Evolutionary conservation across 805 yeast species (phyloP), one percentile per base, ranked within the genome.

Genomic region (Candida pseudofarinosa): DNA sequence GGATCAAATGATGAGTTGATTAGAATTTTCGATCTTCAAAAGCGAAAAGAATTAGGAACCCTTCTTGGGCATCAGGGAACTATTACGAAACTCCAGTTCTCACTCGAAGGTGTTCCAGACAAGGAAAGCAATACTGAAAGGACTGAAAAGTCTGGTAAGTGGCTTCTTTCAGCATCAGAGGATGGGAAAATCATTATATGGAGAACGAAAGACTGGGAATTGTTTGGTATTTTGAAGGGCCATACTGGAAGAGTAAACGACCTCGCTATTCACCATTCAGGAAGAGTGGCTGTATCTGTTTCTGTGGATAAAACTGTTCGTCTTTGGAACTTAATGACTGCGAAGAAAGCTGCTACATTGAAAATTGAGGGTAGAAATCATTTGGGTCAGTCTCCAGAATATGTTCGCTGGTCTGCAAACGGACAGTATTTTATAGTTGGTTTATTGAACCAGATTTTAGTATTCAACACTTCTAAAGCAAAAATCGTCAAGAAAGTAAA

Each of bases 191-290:
- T 93, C 37, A 79, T 88, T 40, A 77, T 93, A 34, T 93, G 99
- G 99, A 75, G 98, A 62, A 85, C 93, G 3, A 88, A 87, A 61
- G 99, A 93, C 65, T 93, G 99, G 99, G 98, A 93, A 59, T 75
- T 81, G 35, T 82, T 88, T 60, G 95, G 93, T 3, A 80, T 83
- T 12, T 70, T 93, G 62, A 89, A 89, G 61, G 98, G 97, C 10
- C 98, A 91, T 64, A 76, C 75, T 35, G 91, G 80, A n/a, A 73
- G 85, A 41, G 77, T 93, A 35, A 85, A 84, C 51, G 98, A 89
- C 61, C 56, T 93, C 35, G 85, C 89, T 20, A 85, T 93, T 32
- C 99, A 93, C 62, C 95, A 95, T 14, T 73, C 88, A 3, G 96
- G 96, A 12, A 77, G 88, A 65, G 80, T 93, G 44, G 97, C 97